Evolutionary conservation across 208 protist genomes (phyloP), one percentile per base, ranked within the genome.

Genomic region (Wallacemonas collosoma): DNA sequence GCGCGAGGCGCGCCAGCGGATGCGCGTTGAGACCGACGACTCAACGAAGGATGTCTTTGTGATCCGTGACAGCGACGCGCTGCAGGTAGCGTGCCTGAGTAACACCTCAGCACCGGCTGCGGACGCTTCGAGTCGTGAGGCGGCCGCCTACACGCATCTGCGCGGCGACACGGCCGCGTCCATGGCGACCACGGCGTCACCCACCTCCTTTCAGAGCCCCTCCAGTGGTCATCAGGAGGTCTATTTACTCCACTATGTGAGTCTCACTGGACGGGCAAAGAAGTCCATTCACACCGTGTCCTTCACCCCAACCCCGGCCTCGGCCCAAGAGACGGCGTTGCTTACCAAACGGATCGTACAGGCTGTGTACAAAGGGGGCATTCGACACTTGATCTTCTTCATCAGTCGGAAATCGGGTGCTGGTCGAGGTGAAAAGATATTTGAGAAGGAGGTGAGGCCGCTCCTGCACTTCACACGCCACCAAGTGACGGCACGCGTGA

Each of bases 381-480:
- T 63, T 44, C 88, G 86, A 77, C 72, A 85, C 58, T 62, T 96
- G 36, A 17, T 90, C 12, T 76, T 87, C 53, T 96, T 93, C 67
- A 79, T 94, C 53, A 96, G 89, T 71, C 79, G 80, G 43, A 90
- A 86, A 67, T 94, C 89, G 2, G 91, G 91, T 38, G 81, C 82
- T 40, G 91, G 91, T 1, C 82, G 86, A 35, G 89, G 84, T 5
- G 45, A 85, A 69, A 66, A 73, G n/a, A 81, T 90, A 15, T 89
- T 82, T 35, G 70, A 82, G n/a, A 66, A 80, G 55, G 53, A 87
- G 7, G 80, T 96, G 17, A 55, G 76, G 2, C 91, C 87, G 2
- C 15, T 93, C 8, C 75, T 96, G 58, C 86, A 90, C 71, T 91
- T 93, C 58, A 83, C 89, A 12, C 80, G 86, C 2, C 91, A 96